Evolutionary conservation across 176 grass and related monocot species (phyloP).

Genomic region (Rhynchospora tenuis): DNA sequence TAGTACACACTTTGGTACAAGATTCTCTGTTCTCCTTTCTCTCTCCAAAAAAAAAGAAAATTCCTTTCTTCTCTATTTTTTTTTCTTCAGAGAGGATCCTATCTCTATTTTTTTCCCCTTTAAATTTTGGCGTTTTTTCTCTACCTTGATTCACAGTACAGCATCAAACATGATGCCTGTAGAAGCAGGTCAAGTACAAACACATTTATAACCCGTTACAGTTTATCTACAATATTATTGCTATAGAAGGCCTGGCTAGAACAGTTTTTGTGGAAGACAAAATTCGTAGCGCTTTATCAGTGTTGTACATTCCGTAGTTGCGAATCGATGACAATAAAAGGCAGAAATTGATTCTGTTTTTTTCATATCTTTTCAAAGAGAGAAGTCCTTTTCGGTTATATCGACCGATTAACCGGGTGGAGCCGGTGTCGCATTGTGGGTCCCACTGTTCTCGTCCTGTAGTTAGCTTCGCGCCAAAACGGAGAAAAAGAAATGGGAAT

Average conservation of each 20-base stretch:
- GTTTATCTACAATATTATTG: background rate
- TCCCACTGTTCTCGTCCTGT: background rate
- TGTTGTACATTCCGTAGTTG: conserved; percentile 7
- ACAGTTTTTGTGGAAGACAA: background rate
- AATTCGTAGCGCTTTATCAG: background rate
- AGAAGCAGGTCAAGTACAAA: background rate
- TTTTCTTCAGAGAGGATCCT: too few relatives aligned
- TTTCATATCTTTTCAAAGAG: background rate
- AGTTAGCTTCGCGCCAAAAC: background rate
- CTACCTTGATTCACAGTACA: background rate
- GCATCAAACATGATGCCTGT: background rate
- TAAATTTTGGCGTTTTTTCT: background rate
- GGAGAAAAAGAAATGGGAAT: background rate
- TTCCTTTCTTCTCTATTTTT: background rate
- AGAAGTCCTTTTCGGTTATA: background rate
- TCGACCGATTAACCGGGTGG: background rate
- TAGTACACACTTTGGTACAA: background rate
- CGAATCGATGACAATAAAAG: background rate
- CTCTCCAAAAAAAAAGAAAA: background rate
- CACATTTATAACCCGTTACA: background rate
- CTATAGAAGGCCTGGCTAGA: background rate
- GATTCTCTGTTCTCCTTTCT: background rate
- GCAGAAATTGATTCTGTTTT: background rate
- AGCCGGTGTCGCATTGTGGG: background rate
- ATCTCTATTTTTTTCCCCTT: background rate